These are phyloP conservation scores for Blechomonas ayalai DNA, from an alignment of 208 protist species.

Conservation along the genomic window DNA sequence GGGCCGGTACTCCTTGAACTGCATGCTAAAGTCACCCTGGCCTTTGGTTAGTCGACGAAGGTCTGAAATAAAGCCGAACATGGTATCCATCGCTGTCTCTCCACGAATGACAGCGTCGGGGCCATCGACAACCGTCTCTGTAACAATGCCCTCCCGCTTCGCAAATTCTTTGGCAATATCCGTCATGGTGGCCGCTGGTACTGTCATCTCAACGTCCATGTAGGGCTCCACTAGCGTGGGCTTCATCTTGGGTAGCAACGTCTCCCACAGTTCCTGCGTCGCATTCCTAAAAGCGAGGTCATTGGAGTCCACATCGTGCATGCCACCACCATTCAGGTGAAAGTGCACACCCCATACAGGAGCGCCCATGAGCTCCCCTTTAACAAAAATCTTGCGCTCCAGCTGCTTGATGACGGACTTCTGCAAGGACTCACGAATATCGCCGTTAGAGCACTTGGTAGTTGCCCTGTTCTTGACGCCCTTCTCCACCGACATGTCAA, in stretches of 20 bases:
- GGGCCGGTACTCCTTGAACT: conserved; percentile 88
- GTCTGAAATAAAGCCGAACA: conserved; percentile 93
- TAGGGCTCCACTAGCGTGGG: conserved; percentile 96
- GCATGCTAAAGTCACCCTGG: conserved; percentile 91
- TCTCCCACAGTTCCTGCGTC: conserved; percentile 92
- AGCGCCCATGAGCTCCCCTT: conserved; percentile 92
- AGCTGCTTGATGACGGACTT: conserved; percentile 90
- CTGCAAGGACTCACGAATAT: conserved; percentile 91
- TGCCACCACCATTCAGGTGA: conserved; percentile 92
- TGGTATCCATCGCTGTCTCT: conserved; percentile 87
- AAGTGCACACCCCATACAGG: conserved; percentile 95
- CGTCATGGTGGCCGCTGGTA: conserved; percentile 80
- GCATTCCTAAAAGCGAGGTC: conserved; percentile 97
- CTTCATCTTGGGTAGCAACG: conserved; percentile 81
- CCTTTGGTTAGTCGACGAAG: conserved; percentile 88
- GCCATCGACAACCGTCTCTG: conserved; percentile 77
- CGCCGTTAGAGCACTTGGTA: conserved; percentile 91
- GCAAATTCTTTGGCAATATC: conserved; percentile 83
- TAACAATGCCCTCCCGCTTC: conserved; percentile 84
- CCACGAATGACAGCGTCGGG: conserved; percentile 81
- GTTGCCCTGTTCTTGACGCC: conserved; percentile 83
- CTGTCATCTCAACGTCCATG: conserved; percentile 94
- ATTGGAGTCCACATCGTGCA: conserved; percentile 98
- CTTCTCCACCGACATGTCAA: conserved; percentile 89
- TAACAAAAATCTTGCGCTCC: conserved; percentile 88